Evolutionary conservation across 352 stramenopile genomes (phyloP), one percentile per base, ranked within the genome.

Genomic region (Pelagophyceae sp.): DNA sequence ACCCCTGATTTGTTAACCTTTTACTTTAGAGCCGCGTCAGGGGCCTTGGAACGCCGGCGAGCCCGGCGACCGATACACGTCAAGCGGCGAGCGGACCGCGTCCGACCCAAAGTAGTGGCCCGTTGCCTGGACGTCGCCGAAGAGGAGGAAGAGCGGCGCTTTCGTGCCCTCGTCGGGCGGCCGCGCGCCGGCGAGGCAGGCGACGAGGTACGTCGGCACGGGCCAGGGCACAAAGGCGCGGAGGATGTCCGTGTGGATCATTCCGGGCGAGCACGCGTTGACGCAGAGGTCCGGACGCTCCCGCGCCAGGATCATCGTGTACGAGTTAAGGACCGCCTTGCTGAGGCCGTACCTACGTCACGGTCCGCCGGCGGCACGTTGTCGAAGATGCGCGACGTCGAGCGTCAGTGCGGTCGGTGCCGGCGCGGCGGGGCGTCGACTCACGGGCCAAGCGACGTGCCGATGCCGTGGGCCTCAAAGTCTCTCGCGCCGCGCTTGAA

Each of bases 61-160:
- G 58, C 80, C 80, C 27, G 82, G 82, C 60, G 65, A 64, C 45
- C 80, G 77, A 40, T 85, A 85, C 35, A 29, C 35, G 54, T 63
- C 54, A 27, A 63, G 15, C 15, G 54, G 54, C 2, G 11, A 29
- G 11, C 54, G 54, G n/a, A 40, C n/a, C 3, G 61, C 61, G 61
- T 71, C 61, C n/a, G 6, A 67, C 54, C 71, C 61, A 58, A 74
- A 78, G 33, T 74, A 78, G 50, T 2, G 27, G 50, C 51, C 54
- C 29, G 50, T 37, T 25, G 19, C 58, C 11, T 6, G 19, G 3
- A 27, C 5, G n/a, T 72, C 54, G 38, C 63, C 45, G 31, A 78
- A 74, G 61, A 78, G 54, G 11, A 78, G 74, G 61, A 54, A 35
- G 19, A 78, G 54, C n/a, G 74, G 40, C 38, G 61, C 71, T 27